Conservation (phyloP, 2,329 filamentous ascomycete genomes). For the Fusarium miscanthi region DNA sequence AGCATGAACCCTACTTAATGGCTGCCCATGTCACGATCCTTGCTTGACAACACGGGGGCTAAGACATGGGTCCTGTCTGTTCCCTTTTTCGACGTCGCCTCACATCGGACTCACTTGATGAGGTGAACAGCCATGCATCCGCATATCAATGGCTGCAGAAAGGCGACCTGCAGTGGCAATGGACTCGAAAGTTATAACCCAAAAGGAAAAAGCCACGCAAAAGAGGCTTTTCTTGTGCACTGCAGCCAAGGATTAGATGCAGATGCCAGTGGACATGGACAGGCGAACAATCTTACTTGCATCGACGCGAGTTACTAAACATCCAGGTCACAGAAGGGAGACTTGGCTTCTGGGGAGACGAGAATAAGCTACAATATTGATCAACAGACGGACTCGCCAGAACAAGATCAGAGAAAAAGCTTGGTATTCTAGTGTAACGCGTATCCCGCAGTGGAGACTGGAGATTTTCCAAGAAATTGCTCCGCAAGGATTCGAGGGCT, state of each 20-base stretch:
- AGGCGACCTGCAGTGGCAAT: constrained; percentile 1
- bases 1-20: constrained; percentile 25
- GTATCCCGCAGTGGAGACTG: constrained; percentile 36
- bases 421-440: constrained; percentile 41
- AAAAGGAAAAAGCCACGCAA: not conserved
- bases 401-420: constrained; percentile 39
- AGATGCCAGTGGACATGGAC: not conserved
- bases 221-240: not conserved
- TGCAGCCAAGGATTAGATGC: constrained; percentile 1
- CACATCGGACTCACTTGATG: constrained; percentile 6
- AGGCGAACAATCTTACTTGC: constrained; percentile 24
- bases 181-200: constrained; percentile 6
- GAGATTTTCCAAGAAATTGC: constrained; percentile 36
- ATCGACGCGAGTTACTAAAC: constrained; percentile 25
- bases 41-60: constrained; percentile 5
- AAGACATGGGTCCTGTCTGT: constrained; percentile 18
- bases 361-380: constrained; percentile 16
- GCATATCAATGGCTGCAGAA: not conserved
- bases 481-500: constrained; percentile 17
- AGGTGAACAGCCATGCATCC: not conserved
- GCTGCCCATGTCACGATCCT: constrained; percentile 21
- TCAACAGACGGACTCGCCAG: constrained; percentile 31
- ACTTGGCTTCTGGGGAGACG: constrained; percentile 8
- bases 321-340: not conserved
- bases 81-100: constrained; percentile 7